Conservation (phyloP, 2,329 filamentous ascomycete genomes). For the Fusarium nisikadoi region DNA sequence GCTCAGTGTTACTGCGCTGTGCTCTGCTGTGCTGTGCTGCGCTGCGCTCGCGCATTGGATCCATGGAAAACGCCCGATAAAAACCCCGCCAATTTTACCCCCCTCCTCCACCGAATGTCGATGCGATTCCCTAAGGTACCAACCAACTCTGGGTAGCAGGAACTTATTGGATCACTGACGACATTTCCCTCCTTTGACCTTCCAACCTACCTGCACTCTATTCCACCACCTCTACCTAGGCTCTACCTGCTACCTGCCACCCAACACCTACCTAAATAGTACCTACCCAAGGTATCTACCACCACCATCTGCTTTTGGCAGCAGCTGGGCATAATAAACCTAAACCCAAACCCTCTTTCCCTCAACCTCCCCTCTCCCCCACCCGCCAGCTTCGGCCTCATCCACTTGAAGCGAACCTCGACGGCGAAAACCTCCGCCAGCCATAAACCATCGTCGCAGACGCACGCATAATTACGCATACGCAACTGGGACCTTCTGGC, state of each 20-base stretch:
- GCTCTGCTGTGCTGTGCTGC: neutral
- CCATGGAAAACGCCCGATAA: conserved; percentile 38
- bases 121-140: conserved; percentile 31
- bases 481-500: conserved; percentile 17
- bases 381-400: conserved; percentile 34
- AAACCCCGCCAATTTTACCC: conserved; percentile 44
- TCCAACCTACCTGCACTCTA: neutral
- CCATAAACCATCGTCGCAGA: conserved; percentile 17
- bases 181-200: conserved; percentile 47
- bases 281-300: neutral
- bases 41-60: conserved; percentile 11
- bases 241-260: neutral
- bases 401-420: conserved; percentile 30
- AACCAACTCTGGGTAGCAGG: neutral
- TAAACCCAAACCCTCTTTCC: conserved; percentile 26
- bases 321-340: conserved; percentile 29
- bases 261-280: neutral
- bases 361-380: conserved; percentile 29
- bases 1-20: neutral
- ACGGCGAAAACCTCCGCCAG: conserved; percentile 20
- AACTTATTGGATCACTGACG: conserved; percentile 47
- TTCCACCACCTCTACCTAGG: neutral
- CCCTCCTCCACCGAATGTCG: conserved; percentile 34
- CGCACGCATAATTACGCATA: conserved; percentile 9
- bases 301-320: conserved; percentile 9